Evolutionary conservation across 139 green algal genomes (phyloP), one percentile per base, ranked within the genome.

Genomic region (Pedinophyceae sp.): DNA sequence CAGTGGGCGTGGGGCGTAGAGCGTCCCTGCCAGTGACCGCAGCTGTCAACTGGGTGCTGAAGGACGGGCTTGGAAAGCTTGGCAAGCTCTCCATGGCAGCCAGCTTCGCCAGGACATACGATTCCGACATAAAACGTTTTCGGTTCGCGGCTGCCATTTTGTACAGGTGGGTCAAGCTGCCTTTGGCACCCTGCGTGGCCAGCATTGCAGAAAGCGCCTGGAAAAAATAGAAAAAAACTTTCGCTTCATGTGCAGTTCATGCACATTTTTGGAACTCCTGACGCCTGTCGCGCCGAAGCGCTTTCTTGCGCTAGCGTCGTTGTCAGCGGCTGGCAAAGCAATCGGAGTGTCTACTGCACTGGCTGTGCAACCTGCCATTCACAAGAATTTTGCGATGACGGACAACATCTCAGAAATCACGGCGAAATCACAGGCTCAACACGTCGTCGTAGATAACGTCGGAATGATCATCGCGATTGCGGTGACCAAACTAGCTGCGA

Each of bases 41-140:
- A 0, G 64, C 62, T 0, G 17, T 73, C 27, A 72, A 69, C 39
- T 73, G 61, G 65, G 60, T 73, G 1, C 50, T 73, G 4, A 73
- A 73, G 54, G 65, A 73, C 50, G 65, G 65, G 18, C 18, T 73
- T 1, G 65, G 65, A 19, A 74, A 72, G 28, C 26, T 71, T 13
- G 65, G 40, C 29, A 73, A 73, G 52, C 57, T 73, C 2, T 19
- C 26, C 6, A 18, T 73, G 13, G 50, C 26, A 6, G 23, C 65
- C 6, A 57, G 58, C 4, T 66, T 61, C 27, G 65, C 64, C 10
- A 50, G 65, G 23, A 27, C 57, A 18, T 73, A 67, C 28, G 61
- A 73, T 13, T 43, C 34, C 10, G 34, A 43, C 13, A 7, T 43
- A 7, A 43, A 43, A 13, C 34, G 34, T 7, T 43, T 43, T 13